These are phyloP conservation scores for Periconia macrospinosa DNA, from an alignment of 2,329 filamentous ascomycete genomes.

Conservation along the genomic window DNA sequence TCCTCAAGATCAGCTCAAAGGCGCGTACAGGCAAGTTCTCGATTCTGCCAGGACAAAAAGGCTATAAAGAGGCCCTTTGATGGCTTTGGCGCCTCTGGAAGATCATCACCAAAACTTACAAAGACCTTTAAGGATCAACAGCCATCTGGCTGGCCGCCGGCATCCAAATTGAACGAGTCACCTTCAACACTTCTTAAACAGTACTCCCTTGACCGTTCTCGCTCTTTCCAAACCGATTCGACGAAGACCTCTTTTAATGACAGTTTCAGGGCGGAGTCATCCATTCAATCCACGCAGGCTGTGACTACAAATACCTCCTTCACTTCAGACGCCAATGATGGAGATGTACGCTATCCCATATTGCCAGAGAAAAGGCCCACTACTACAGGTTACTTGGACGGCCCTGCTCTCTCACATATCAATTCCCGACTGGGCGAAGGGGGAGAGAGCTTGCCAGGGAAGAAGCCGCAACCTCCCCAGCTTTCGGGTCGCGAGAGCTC, in stretches of 20 bases:
- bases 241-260: conserved; percentile 18
- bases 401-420: conserved; percentile 11
- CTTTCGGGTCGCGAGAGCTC: conserved; percentile 18
- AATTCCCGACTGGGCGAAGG: background rate
- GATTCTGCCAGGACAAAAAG: conserved; percentile 11
- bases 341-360: conserved; percentile 10
- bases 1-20: conserved; percentile 21
- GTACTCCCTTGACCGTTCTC: conserved; percentile 21
- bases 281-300: conserved; percentile 24
- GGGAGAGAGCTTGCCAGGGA: too few species aligned
- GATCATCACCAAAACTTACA: conserved; percentile 32
- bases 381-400: conserved; percentile 20
- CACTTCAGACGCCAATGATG: conserved; percentile 14
- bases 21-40: conserved; percentile 29
- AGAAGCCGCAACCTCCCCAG: conserved; percentile 10
- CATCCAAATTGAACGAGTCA: background rate
- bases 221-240: conserved; percentile 19
- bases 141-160: conserved; percentile 9
- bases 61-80: conserved; percentile 26
- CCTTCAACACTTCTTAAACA: conserved; percentile 19
- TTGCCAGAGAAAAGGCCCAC: conserved; percentile 22
- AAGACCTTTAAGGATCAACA: conserved; percentile 29
- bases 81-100: conserved; percentile 11
- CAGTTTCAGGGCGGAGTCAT: conserved; percentile 23
- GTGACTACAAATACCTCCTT: conserved; percentile 24